Evolutionary conservation across 2,329 filamentous ascomycete genomes (phyloP).

Genomic region (Ilyonectria destructans): DNA sequence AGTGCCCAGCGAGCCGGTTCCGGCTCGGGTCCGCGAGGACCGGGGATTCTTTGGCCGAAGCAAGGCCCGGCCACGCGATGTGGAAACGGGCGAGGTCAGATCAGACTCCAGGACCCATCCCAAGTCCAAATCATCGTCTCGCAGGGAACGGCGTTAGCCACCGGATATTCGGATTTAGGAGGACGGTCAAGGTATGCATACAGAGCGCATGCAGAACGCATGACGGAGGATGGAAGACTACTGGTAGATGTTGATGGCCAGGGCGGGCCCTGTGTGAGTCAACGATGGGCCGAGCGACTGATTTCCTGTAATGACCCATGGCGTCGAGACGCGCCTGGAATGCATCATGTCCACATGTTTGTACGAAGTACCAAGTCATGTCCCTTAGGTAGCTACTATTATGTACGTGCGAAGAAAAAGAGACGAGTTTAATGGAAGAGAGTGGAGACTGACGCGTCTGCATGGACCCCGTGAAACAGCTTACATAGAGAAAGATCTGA

Average conservation of each 20-base stretch:
- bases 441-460: slow-evolving; percentile 29
- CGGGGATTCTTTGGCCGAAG: slow-evolving; percentile 51
- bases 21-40: slow-evolving; percentile 49
- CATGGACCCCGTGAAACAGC: slow-evolving; percentile 33
- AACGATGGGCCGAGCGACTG: slow-evolving; percentile 26
- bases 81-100: slow-evolving; percentile 50
- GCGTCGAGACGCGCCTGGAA: slow-evolving; percentile 34
- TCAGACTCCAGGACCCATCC: slow-evolving; percentile 35
- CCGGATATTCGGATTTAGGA: slow-evolving; percentile 38
- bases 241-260: slow-evolving; percentile 15
- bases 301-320: slow-evolving; percentile 28
- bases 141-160: slow-evolving; percentile 41
- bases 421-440: slow-evolving; percentile 39
- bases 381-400: slow-evolving; percentile 12
- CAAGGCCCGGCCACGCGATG: slow-evolving; percentile 49
- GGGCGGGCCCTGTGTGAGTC: slow-evolving; percentile 41
- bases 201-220: slow-evolving; percentile 10
- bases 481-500: slow-evolving; percentile 43
- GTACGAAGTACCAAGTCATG: slow-evolving; percentile 5
- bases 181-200: slow-evolving; percentile 4
- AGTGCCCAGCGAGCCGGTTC: slow-evolving; percentile 48
- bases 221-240: slow-evolving; percentile 1
- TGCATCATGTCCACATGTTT: slow-evolving; percentile 32
- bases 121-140: slow-evolving; percentile 40
- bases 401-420: slow-evolving; percentile 26